A percentile compares a stretch with the other conserved stretches of the same genome.
These are phyloP conservation scores for Mucor lusitanicus DNA, from an alignment of 371 early-diverging fungal genomes.

Conservation along the genomic window DNA sequence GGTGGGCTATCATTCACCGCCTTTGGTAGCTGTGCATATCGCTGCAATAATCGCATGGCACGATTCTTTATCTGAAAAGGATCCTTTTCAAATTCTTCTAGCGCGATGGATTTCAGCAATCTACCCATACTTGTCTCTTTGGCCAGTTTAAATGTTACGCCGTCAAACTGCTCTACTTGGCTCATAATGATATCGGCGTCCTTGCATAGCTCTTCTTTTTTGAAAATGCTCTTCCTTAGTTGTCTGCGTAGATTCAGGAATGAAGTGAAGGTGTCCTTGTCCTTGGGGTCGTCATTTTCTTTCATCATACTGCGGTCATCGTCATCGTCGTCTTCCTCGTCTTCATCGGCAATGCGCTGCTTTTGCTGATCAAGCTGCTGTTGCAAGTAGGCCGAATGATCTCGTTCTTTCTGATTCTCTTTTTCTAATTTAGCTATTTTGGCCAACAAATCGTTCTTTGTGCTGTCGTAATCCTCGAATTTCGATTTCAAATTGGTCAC, in stretches of 20 bases:
- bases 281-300: slow-evolving; percentile 3
- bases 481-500: background rate
- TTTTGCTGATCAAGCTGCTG: slow-evolving; percentile 34
- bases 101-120: slow-evolving; percentile 42
- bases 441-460: slow-evolving; percentile 1
- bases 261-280: slow-evolving; percentile 1
- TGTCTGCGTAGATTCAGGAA: slow-evolving; percentile 38
- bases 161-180: slow-evolving; percentile 45
- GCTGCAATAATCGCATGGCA: slow-evolving; percentile 32
- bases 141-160: slow-evolving; percentile 44
- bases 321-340: background rate
- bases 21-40: slow-evolving; percentile 27
- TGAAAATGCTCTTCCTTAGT: slow-evolving; percentile 41
- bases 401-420: slow-evolving; percentile 29
- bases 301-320: background rate
- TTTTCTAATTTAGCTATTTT: slow-evolving; percentile 33
- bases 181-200: slow-evolving; percentile 42
- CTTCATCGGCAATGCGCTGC: slow-evolving; percentile 10
- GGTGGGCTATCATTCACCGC: background rate
- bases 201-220: slow-evolving; percentile 37
- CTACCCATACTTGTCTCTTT: slow-evolving; percentile 55
- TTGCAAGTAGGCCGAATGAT: background rate
- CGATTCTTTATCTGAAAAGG: slow-evolving; percentile 32
- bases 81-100: slow-evolving; percentile 39
- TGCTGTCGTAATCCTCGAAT: background rate